Base-by-base conservation (phyloP, 2,329 filamentous ascomycete species). In the Leptographium galeiforme region DNA sequence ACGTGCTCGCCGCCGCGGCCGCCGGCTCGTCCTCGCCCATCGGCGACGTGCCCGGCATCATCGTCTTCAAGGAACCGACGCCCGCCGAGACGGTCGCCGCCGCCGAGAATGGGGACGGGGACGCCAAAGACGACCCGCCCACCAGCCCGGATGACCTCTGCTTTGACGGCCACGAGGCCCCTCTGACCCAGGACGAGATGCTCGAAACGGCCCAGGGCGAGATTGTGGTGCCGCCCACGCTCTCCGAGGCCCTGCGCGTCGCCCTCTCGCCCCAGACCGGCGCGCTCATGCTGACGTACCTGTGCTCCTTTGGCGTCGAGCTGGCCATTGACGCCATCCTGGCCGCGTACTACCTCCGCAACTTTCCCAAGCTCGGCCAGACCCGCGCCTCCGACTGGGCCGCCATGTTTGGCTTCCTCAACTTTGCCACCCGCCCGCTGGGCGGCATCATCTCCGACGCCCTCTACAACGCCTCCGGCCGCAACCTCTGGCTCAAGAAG, bases 351-450 rank as follows among this genome's bases (percentile, higher is more conserved):
- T 81, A 81, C 67, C 67, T 74, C 59, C 72, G 74, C 61, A 80
- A 79, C 68, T 82, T 81, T 63, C 77, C 78, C 1, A 53, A 63
- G n/a, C 71, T 82, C 1, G 70, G 71, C 18, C 75, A 82, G 64
- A 80, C 79, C 1, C 66, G 68, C 14, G 73, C 78, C 0, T 73
- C 78, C 57, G 74, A 76, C 64, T 80, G 82, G 75, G 84, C 84
- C 14, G 66, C 85, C 58, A 86, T 87, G 73, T 89, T 87, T 64
- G 85, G 84, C 32, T 81, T 89, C 53, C 75, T 88, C 59, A 89
- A 89, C 70, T 68, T 87, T 52, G 64, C 82, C 52, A 82, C 79
- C 41, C 75, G 85, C 1, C 84, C 85, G 0, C 66, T 83, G 0
- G 84, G 85, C 48, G 85, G 85, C 50, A 69, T 75, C 19, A 58